Evolutionary conservation across 805 yeast species (phyloP), one percentile per base, ranked within the genome.

Genomic region (Helenozyma rhizophorensis): DNA sequence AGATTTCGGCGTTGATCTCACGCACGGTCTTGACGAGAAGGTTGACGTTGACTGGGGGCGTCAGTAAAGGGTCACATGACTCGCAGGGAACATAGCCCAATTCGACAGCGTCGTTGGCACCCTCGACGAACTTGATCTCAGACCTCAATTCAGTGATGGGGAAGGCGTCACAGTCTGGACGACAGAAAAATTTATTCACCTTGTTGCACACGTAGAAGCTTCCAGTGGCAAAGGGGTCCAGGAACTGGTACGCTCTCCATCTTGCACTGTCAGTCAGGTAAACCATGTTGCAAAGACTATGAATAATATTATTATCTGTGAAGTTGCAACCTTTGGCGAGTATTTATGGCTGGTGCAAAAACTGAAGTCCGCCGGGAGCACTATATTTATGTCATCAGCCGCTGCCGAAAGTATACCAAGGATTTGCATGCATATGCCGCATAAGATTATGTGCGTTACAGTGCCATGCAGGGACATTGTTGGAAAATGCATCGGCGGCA

Each of bases 131-230:
- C 19, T 51, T 47, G 29, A 77, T 63, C 21, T 74, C 78, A 23
- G 60, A 40, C 45, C 64, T 58, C 44, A 72, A 53, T 46, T 65
- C 62, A 37, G 68, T 58, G 17, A 60, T 58, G 17, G 65, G 63
- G 24, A 67, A 57, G 9, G 62, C 50, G 56, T 77, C 84, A 54
- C 89, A 82, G 48, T 76, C 80, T 5, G 89, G 87, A 30, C 85
- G 74, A 45, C 88, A 81, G 31, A 73, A 70, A n/a, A 48, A 43
- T 34, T 61, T 60, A 16, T 55, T 54, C 19, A 57, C 51, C 37
- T 60, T 60, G 50, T 70, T 68, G 45, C 77, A 67, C 14, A 76
- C 81, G 30, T 64, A 57, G 43, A 80, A 81, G 16, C 74, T 58
- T 25, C 72, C 73, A 0, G 80, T 71, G 9, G 84, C 80, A 45